Base-by-base conservation (phyloP, 139 green algal genomes). In the Desmodesmus armatus region DNA sequence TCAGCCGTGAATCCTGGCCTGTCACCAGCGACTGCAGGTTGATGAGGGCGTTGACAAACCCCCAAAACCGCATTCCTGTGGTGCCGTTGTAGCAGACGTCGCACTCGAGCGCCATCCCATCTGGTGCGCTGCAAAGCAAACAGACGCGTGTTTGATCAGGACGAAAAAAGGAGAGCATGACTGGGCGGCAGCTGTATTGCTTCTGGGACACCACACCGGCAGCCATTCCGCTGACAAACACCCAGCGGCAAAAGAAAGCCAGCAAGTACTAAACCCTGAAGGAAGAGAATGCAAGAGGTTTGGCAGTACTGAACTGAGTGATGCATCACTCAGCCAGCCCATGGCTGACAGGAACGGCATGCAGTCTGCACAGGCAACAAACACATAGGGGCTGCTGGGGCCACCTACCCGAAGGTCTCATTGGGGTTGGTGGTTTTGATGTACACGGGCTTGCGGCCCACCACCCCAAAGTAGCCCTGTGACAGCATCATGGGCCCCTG, bases 381-480 rank as follows among this genome's bases (percentile, higher is more conserved):
- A 17, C 51, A 62, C 15, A 62, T 13, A 13, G n/a, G n/a, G n/a
- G n/a, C n/a, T n/a, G n/a, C n/a, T n/a, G 7, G n/a, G n/a, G n/a
- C n/a, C n/a, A 11, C 73, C 3, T 29, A 80, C 73, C 77, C 79
- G 3, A 53, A 85, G 25, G 63, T 77, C 17, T 85, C 79, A 35
- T 77, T 69, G 6, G 62, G 63, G 25, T n/a, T 55, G 7, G 65
- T 33, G 3, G 65, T 43, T 3, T 43, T 37, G 2, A 85, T 39
- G 65, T 41, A 85, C 17, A 85, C 35, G 13, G 79, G 79, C 63
- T 70, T 63, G 17, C 79, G 79, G 29, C 62, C 62, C 11, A 85
- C 79, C 2, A 77, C 40, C 4, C 79, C 79, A 13, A 78, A 51
- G 29, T 69, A 85, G n/a, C 79, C 79, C 13, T 77, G 79, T 15